phyloP scores from a whole-genome alignment of 1,284 basidiomycete species.

The Ustilago curta region DNA sequence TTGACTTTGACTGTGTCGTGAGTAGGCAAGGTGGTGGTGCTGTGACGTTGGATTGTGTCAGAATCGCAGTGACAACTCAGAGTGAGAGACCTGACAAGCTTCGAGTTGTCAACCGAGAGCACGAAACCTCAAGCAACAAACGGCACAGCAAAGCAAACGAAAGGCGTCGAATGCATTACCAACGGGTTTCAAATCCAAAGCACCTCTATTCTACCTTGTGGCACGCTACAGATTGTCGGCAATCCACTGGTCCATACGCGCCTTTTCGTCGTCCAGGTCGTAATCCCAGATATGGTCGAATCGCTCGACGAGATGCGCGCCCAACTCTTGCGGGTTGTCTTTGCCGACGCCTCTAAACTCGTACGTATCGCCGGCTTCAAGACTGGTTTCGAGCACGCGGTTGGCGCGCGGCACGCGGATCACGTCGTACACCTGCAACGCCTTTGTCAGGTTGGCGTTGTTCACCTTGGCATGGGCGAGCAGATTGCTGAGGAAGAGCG shows the following conservation, averaged over 20 bases:
- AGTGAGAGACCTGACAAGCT: too few relatives aligned
- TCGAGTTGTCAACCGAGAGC: too few relatives aligned
- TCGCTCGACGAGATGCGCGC: constrained; percentile 27
- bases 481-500: constrained; percentile 73
- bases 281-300: constrained; percentile 51
- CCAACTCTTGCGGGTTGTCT: constrained; percentile 28
- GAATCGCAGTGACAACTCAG: too few relatives aligned
- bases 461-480: constrained; percentile 73
- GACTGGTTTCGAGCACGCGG: constrained; percentile 52
- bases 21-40: too few relatives aligned
- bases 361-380: constrained; percentile 55
- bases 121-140: too few relatives aligned
- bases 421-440: constrained; percentile 57
- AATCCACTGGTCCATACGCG: constrained; percentile 24
- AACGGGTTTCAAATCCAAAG: too few relatives aligned
- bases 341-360: constrained; percentile 38
- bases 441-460: constrained; percentile 72
- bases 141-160: too few relatives aligned
- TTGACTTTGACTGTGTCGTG: too few relatives aligned
- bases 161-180: too few relatives aligned
- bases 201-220: too few relatives aligned
- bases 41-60: too few relatives aligned
- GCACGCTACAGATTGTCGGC: not conserved
- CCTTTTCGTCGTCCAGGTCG: constrained; percentile 29
- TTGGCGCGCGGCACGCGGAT: constrained; percentile 59